A percentile compares a stretch with the other conserved stretches of the same genome.
These are phyloP conservation scores for Naganishia antarctica DNA, from an alignment of 768 basidiomycete genomes.

Conservation along the genomic window DNA sequence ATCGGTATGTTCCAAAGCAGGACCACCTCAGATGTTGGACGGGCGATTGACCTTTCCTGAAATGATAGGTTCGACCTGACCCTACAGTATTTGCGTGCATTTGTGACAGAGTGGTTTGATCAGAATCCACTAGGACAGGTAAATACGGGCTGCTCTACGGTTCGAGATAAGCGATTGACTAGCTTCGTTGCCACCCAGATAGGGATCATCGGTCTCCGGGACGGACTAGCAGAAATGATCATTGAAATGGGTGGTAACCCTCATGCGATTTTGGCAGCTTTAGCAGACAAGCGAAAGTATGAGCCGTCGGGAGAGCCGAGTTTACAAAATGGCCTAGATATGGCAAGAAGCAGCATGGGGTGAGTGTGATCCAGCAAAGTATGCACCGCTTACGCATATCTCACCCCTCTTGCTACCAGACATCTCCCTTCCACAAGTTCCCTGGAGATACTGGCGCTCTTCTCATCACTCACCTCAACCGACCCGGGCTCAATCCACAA, in stretches of 20 bases:
- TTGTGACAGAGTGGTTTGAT: conserved; percentile 96
- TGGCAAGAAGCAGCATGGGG: conserved; percentile 92
- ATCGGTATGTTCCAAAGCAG: conserved; percentile 46
- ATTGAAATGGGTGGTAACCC: conserved; percentile 95
- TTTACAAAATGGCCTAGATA: conserved; percentile 94
- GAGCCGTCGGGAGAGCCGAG: conserved; percentile 90
- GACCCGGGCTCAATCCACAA: conserved; percentile 96
- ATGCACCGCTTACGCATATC: no score
- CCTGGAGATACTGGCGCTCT: conserved; percentile 86
- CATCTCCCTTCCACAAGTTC: conserved; percentile 97
- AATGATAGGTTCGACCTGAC: conserved; percentile 72
- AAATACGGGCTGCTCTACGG: not conserved
- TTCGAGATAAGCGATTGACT: not conserved
- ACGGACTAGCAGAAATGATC: conserved; percentile 82
- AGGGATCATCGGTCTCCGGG: conserved; percentile 85
- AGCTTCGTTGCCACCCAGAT: conserved; percentile 51
- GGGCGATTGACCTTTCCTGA: not conserved
- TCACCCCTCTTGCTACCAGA: conserved; percentile 53
- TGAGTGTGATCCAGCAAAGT: no score
- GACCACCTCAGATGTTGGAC: not conserved
- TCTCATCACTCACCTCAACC: conserved; percentile 91
- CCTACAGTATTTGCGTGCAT: conserved; percentile 83
- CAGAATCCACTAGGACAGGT: conserved; percentile 92
- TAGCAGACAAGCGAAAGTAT: conserved; percentile 78
- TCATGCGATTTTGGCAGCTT: conserved; percentile 82